A percentile compares a stretch with the other conserved stretches of the same genome.
These are phyloP conservation scores for Beauveria bassiana DNA, from an alignment of 2,329 filamentous ascomycete genomes.

Conservation along the genomic window DNA sequence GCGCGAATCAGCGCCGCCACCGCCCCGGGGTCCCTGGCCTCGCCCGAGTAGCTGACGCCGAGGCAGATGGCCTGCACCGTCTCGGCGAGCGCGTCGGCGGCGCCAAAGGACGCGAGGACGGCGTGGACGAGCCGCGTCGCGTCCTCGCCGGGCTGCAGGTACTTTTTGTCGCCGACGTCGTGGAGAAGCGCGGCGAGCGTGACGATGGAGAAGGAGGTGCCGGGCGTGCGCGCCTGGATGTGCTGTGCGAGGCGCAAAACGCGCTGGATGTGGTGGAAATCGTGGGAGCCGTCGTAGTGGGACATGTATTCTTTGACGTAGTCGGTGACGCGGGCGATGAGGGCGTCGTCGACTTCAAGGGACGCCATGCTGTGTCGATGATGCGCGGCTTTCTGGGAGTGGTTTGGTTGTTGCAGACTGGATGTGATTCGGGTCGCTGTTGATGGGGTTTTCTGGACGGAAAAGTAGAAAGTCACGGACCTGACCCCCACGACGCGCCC, in stretches of 20 bases:
- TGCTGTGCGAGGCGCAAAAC: slow-evolving; percentile 66
- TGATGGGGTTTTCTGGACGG: no score
- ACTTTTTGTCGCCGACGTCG: slow-evolving; percentile 84
- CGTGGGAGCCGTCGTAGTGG: slow-evolving; percentile 77
- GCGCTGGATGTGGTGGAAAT: slow-evolving; percentile 76
- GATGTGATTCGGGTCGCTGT: no score
- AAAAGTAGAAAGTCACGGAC: no score
- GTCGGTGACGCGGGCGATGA: slow-evolving; percentile 49
- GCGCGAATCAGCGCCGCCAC: slow-evolving; percentile 53
- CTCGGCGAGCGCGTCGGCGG: slow-evolving; percentile 47
- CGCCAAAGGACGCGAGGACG: slow-evolving; percentile 50
- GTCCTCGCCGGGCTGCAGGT: slow-evolving; percentile 52
- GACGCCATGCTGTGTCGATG: not conserved
- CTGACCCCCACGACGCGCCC: no score
- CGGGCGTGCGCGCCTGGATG: slow-evolving; percentile 47
- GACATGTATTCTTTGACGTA: slow-evolving; percentile 68
- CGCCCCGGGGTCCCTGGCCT: slow-evolving; percentile 52
- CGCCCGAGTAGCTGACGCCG: slow-evolving; percentile 70
- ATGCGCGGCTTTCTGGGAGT: not conserved
- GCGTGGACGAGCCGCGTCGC: slow-evolving; percentile 45
- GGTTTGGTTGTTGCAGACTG: no score
- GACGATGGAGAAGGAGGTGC: slow-evolving; percentile 39
- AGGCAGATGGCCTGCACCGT: slow-evolving; percentile 66
- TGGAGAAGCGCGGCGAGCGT: slow-evolving; percentile 71
- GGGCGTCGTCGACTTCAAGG: slow-evolving; percentile 25